Conservation (phyloP, 768 basidiomycete species). For the Goffeauzyma gilvescens region DNA sequence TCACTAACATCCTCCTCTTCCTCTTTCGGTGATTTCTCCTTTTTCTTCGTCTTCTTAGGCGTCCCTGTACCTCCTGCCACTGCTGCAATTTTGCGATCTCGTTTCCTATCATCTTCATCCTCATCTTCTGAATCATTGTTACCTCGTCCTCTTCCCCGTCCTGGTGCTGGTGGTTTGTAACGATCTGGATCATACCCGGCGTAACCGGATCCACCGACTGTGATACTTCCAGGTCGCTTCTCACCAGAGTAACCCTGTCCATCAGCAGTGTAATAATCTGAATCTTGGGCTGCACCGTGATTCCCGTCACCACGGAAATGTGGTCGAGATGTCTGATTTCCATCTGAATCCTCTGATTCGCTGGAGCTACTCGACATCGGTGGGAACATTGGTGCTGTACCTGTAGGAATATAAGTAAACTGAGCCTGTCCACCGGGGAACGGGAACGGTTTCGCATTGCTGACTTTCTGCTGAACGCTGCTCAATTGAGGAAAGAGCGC, state of each 20-base stretch:
- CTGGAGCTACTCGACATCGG: slow-evolving; percentile 5
- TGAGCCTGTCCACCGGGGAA: too few species aligned
- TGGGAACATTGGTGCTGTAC: slow-evolving; percentile 1
- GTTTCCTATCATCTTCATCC: slow-evolving; percentile 5
- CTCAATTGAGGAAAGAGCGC: too few species aligned
- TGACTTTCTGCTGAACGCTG: too few species aligned
- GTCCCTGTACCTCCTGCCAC: neutral
- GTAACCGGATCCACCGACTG: slow-evolving; percentile 10
- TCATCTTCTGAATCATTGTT: slow-evolving; percentile 3
- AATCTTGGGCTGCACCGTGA: neutral
- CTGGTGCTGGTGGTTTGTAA: too few species aligned
- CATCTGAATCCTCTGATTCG: neutral
- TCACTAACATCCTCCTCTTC: slow-evolving; percentile 3
- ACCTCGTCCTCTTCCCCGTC: slow-evolving; percentile 1
- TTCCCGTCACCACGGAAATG: neutral
- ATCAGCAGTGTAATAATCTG: slow-evolving; percentile 1
- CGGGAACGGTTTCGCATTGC: too few species aligned
- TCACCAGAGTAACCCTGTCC: neutral
- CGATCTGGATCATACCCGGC: too few species aligned
- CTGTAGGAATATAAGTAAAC: too few species aligned
- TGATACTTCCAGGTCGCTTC: slow-evolving; percentile 7
- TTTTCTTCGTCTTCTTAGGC: neutral
- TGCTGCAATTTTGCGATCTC: neutral
- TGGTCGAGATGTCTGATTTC: neutral
- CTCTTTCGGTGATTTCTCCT: neutral